Base-by-base conservation (phyloP, 2,329 filamentous ascomycete species). In the Coniochaeta hoffmannii region DNA sequence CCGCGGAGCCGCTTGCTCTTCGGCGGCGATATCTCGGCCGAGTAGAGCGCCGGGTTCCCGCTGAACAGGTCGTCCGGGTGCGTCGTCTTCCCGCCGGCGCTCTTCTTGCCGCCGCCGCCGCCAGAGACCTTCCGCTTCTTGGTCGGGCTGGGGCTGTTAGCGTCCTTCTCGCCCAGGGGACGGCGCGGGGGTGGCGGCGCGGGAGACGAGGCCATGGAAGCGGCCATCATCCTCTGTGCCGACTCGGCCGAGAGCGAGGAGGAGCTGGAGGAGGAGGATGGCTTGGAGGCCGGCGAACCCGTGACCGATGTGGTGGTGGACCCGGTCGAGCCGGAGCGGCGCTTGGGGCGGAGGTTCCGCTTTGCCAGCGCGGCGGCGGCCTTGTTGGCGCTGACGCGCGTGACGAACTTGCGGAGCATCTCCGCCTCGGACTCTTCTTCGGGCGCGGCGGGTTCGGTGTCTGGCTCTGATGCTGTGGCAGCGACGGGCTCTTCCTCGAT, bases 111-210 rank as follows among this genome's bases (percentile, higher is more conserved):
- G 7, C 59, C 58, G 7, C 59, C 58, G 32, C 53, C 35, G 1
- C 63, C 59, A 3, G 63, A 64, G n/a, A 58, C 56, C 62, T 72
- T 72, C 28, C 70, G 64, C 62, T 73, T 72, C 63, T 72, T 73
- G 22, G 58, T 59, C 8, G 69, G 70, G 58, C 68, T 72, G 9
- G 70, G 70, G 56, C 69, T 72, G 64, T 73, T 73, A 28, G 61
- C 56, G 51, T 71, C 70, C 62, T 66, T 71, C 15, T 62, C 59
- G 26, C 65, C 65, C 14, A 73, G 64, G 14, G 71, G 70, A n/a
- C 56, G 54, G 9, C 68, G 65, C 51, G 49, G 4, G 17, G 10
- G 17, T 2, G 8, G 49, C n/a, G 14, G 8, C 7, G 7, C 30
- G 15, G 41, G 24, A 46, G 31, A 51, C n/a, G 49, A 32, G 2